phyloP scores from a whole-genome alignment of 2,329 filamentous ascomycete genomes.

The Calonectria crousiana region DNA sequence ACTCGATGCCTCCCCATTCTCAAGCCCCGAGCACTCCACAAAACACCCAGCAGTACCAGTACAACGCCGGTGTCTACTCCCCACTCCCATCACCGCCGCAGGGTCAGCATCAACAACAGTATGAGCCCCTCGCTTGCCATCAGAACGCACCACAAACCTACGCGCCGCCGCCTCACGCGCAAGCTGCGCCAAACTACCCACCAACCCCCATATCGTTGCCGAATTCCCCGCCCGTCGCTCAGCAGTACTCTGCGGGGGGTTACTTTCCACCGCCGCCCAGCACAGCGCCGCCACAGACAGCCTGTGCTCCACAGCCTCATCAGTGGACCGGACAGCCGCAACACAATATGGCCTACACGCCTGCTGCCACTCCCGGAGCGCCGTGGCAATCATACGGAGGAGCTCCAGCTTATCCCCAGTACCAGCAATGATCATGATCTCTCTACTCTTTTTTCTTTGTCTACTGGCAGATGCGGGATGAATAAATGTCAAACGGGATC shows the following conservation, averaged over 20 bases:
- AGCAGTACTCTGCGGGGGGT: neutral
- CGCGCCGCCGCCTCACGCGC: conserved; percentile 1
- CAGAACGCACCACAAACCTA: conserved; percentile 10
- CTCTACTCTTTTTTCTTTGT: neutral
- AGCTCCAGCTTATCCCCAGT: neutral
- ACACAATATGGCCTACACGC: neutral
- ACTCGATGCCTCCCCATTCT: neutral
- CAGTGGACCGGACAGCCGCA: conserved; percentile 3
- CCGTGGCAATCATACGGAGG: neutral
- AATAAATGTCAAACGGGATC: neutral
- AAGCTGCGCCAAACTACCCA: conserved; percentile 3
- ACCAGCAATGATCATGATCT: neutral
- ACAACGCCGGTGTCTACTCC: neutral
- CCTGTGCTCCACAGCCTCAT: neutral
- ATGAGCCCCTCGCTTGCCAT: neutral
- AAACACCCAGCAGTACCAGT: conserved; percentile 8
- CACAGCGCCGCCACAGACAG: neutral
- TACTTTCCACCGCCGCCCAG: conserved; percentile 12
- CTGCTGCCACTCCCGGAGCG: neutral
- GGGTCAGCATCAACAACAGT: neutral
- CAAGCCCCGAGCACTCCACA: neutral
- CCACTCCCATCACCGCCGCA: neutral
- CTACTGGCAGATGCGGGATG: neutral
- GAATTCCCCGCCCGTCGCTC: conserved; percentile 4
- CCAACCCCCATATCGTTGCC: conserved; percentile 24